Base-by-base conservation (phyloP, 2,329 filamentous ascomycete genomes). In the Nemania sp. region DNA sequence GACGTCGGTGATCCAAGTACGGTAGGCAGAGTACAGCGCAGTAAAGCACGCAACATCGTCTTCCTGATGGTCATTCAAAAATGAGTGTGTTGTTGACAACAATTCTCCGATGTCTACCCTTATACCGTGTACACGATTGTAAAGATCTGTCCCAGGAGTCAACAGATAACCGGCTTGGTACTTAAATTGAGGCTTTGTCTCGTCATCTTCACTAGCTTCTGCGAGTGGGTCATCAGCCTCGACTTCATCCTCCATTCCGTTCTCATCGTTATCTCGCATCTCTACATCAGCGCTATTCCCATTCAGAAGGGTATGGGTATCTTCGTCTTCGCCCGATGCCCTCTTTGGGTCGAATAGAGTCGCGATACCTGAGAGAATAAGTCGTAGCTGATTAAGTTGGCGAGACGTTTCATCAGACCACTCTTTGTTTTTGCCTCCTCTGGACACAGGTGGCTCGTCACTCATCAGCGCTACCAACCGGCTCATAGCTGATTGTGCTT, bases 371-470 rank as follows among this genome's bases (percentile, higher is more conserved):
- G 93, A 95, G 22, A 96, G 84, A 39, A 96, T 84, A n/a, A 99
- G 80, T 24, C 93, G 82, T 12, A 99, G 78, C 46, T 97, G 86
- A 11, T 93, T 90, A 52, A 99, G 80, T 61, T 96, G 91, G 50
- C 94, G 80, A 2, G 91, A 93, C 23, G 97, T 88, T 70, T 99
- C 95, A 69, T 99, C 94, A 0, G 93, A 97, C 94, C 94, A 99
- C 65, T 97, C 93, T 72, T 97, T 99, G 63, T 96, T 95, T 70
- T 93, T 96, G 31, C 94, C 94, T 62, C 92, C 93, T 52, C 93
- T 84, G 71, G 91, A 95, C 48, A 97, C 87, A 2, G 86, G 87
- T 1, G 91, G 88, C 30, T 88, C 82, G 40, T 90, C 86, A 57
- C 89, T 86, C 67, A 91, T 95, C n/a, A 99, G 80, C 6, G 86